A percentile compares a stretch with the other conserved stretches of the same genome.
Conservation (phyloP, 805 yeast species). For the Lipomyces yamadae region DNA sequence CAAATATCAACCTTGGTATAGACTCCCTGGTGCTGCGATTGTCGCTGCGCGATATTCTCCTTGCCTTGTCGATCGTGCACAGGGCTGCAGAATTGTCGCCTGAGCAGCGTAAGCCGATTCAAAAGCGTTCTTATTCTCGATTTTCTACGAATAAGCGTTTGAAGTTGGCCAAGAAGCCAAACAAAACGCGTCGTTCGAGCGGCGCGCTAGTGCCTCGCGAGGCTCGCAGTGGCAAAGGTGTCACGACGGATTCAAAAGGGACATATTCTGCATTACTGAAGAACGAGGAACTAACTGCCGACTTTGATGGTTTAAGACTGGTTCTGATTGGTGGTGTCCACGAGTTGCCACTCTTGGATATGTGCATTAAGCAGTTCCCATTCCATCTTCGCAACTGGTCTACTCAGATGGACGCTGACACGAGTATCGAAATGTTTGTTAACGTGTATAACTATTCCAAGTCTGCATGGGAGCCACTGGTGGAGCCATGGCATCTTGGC, state of each 20-base stretch:
- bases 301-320: slow-evolving; percentile 74
- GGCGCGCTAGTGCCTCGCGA: neutral
- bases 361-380: slow-evolving; percentile 71
- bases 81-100: slow-evolving; percentile 64
- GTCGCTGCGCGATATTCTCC: slow-evolving; percentile 81
- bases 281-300: slow-evolving; percentile 70
- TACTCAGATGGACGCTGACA: slow-evolving; percentile 72
- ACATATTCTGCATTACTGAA: slow-evolving; percentile 52
- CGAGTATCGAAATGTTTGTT: slow-evolving; percentile 65
- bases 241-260: neutral
- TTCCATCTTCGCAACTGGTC: slow-evolving; percentile 82
- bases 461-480: slow-evolving; percentile 92
- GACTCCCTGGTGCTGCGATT: slow-evolving; percentile 83
- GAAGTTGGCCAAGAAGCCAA: slow-evolving; percentile 20
- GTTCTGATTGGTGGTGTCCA: slow-evolving; percentile 89
- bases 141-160: slow-evolving; percentile 35
- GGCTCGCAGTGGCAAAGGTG: neutral
- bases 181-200: slow-evolving; percentile 24
- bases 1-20: slow-evolving; percentile 68
- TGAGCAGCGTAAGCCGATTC: slow-evolving; percentile 28
- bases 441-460: slow-evolving; percentile 86
- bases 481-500: slow-evolving; percentile 86
- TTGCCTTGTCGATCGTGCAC: slow-evolving; percentile 75
- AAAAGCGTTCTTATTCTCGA: slow-evolving; percentile 32
- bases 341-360: slow-evolving; percentile 84